Percentiles rank a stretch among this genome's conserved stretches.
Evolutionary conservation across 352 stramenopile species (phyloP).

Genomic region (Globisporangium middletonii): DNA sequence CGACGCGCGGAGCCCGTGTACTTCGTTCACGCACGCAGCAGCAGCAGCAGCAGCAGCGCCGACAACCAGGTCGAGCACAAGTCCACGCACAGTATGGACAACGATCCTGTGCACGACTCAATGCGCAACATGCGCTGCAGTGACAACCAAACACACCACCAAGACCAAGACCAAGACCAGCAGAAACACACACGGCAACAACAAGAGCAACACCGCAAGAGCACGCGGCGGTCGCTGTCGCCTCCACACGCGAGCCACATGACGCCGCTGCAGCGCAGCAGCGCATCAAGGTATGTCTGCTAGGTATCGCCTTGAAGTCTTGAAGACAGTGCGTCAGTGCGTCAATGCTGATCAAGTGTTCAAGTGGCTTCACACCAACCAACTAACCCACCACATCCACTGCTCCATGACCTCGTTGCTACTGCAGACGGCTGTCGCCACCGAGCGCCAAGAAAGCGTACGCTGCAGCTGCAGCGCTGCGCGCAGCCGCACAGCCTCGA

Average conservation of each 20-base stretch:
- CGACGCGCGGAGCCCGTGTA: constrained; percentile 5
- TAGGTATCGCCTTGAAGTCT: no score
- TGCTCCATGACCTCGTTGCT: neutral
- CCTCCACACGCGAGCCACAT: neutral
- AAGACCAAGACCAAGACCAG: neutral
- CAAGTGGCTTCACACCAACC: no score
- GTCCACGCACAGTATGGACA: neutral
- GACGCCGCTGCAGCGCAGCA: neutral
- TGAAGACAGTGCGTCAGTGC: no score
- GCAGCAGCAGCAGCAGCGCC: neutral
- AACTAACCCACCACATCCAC: neutral
- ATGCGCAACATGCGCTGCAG: neutral
- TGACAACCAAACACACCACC: neutral
- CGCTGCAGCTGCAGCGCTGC: neutral
- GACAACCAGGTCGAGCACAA: neutral
- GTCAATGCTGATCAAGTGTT: no score
- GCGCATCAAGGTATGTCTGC: neutral
- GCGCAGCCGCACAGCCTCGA: neutral
- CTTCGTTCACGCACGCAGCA: neutral
- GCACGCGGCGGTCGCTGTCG: neutral
- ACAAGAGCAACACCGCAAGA: neutral
- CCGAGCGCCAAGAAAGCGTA: neutral
- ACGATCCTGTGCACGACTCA: neutral
- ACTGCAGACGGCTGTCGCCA: neutral
- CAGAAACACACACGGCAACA: neutral